Conservation (phyloP, 805 yeast species). For the Metschnikowia lochheadii region DNA sequence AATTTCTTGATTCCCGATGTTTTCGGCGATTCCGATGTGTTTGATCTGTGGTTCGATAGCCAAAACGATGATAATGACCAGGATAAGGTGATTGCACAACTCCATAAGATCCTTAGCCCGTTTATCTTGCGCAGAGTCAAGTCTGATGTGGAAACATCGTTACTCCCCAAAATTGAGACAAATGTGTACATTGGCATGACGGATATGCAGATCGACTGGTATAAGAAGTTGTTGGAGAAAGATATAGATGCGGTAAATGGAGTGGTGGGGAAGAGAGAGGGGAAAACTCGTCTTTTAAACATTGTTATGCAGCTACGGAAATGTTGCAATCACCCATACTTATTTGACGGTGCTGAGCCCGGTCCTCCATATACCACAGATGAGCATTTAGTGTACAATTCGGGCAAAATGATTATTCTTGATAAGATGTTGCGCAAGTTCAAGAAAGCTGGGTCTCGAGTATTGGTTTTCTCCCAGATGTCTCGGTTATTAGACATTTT, state of each 20-base stretch:
- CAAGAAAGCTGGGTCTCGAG: slow-evolving; percentile 78
- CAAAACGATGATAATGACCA: slow-evolving; percentile 40
- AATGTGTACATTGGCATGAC: slow-evolving; percentile 93
- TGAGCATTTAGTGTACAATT: slow-evolving; percentile 84
- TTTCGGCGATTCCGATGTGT: slow-evolving; percentile 84
- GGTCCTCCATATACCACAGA: slow-evolving; percentile 97
- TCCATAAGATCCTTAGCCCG: slow-evolving; percentile 85
- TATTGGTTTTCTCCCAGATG: slow-evolving; percentile 91
- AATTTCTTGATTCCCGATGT: slow-evolving; percentile 92
- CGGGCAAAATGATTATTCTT: slow-evolving; percentile 86
- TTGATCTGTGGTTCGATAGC: slow-evolving; percentile 87
- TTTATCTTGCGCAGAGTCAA: slow-evolving; percentile 86
- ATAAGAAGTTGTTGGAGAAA: slow-evolving; percentile 79
- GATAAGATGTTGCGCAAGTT: slow-evolving; percentile 77
- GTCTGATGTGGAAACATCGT: slow-evolving; percentile 86
- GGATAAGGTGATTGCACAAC: slow-evolving; percentile 79
- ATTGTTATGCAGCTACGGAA: slow-evolving; percentile 96
- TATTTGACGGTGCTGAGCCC: slow-evolving; percentile 98
- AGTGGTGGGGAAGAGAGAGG: slow-evolving; percentile 88
- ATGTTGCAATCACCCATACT: slow-evolving; percentile 95
- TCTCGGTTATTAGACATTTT: slow-evolving; percentile 81
- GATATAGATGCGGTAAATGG: slow-evolving; percentile 97
- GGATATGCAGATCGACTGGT: slow-evolving; percentile 93
- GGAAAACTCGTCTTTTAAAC: slow-evolving; percentile 83
- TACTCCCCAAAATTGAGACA: slow-evolving; percentile 85